Conservation (phyloP, 1,284 basidiomycete genomes). For the Ganoderma lingzhi region DNA sequence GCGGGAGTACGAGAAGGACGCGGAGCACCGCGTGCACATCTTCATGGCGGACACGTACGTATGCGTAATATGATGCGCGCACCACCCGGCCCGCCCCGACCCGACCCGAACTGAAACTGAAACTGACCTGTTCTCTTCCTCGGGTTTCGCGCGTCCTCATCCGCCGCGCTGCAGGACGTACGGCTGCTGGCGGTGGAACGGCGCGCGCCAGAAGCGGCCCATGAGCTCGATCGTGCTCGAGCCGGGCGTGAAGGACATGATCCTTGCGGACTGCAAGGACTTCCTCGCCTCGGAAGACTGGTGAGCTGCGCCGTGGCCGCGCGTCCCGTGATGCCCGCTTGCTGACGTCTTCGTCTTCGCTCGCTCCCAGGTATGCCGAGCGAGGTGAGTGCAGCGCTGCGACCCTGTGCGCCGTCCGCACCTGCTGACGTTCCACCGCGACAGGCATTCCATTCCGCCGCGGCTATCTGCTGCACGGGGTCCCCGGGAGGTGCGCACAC, state of each 20-base stretch:
- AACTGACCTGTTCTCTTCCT: not conserved
- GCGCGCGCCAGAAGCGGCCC: constrained; percentile 83
- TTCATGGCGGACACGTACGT: constrained; percentile 87
- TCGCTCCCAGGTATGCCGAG: constrained; percentile 75
- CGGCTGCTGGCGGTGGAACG: constrained; percentile 85
- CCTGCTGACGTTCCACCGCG: constrained; percentile 22
- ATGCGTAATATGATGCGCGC: not conserved
- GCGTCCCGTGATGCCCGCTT: constrained; percentile 16
- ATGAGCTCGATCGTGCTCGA: constrained; percentile 89
- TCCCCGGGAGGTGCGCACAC: constrained; percentile 74
- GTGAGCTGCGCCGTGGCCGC: constrained; percentile 49
- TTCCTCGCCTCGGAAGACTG: constrained; percentile 85
- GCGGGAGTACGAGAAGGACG: constrained; percentile 86
- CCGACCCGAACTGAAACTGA: too few species aligned
- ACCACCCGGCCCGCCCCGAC: not conserved
- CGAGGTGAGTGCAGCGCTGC: constrained; percentile 59
- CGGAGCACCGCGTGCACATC: constrained; percentile 86
- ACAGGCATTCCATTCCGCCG: constrained; percentile 86
- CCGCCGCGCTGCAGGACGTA: constrained; percentile 57
- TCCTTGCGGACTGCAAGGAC: constrained; percentile 84
- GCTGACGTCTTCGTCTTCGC: constrained; percentile 3
- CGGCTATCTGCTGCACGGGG: constrained; percentile 85
- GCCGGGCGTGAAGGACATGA: constrained; percentile 87
- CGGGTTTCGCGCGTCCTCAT: not conserved
- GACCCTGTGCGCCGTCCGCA: constrained; percentile 31